phyloP scores from a whole-genome alignment of 2,329 filamentous ascomycete genomes.

The Chrysoporthe deuterocubensis region DNA sequence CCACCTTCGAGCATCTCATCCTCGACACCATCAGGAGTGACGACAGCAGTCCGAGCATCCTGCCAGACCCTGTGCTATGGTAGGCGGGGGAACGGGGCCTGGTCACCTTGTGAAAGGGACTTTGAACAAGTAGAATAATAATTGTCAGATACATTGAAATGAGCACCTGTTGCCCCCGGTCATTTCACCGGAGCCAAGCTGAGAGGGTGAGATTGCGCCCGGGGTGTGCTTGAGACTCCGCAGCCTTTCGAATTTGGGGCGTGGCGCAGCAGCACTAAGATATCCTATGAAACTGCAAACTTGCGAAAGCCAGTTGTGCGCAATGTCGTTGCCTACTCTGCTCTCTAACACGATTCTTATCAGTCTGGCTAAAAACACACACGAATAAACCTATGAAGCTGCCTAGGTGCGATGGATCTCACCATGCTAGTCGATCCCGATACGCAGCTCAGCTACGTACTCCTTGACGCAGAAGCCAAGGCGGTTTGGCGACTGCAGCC shows the following conservation, averaged over 20 bases:
- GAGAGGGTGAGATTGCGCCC: too few species aligned
- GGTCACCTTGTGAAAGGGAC: too few species aligned
- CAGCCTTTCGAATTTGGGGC: too few species aligned
- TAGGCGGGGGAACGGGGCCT: neutral
- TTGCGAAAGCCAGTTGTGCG: too few species aligned
- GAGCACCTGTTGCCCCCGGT: too few species aligned
- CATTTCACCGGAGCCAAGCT: too few species aligned
- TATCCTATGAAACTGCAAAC: too few species aligned
- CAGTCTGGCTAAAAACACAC: neutral
- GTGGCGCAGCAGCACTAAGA: too few species aligned
- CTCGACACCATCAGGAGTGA: constrained; percentile 21
- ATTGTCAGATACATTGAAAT: neutral
- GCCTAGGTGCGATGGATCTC: neutral
- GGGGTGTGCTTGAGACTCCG: too few species aligned
- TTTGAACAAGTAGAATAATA: neutral
- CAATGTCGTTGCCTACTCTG: too few species aligned
- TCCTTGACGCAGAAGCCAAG: neutral
- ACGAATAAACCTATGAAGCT: neutral
- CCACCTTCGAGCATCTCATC: constrained; percentile 27
- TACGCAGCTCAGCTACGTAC: neutral
- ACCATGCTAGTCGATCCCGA: neutral
- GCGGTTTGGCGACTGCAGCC: neutral
- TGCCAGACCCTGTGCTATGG: constrained; percentile 20
- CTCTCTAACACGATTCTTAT: too few species aligned
- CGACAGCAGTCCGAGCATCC: constrained; percentile 12